A percentile compares a stretch with the other conserved stretches of the same genome.
phyloP scores from a whole-genome alignment of 768 basidiomycete species.

The Amanita pseudoporphyria region DNA sequence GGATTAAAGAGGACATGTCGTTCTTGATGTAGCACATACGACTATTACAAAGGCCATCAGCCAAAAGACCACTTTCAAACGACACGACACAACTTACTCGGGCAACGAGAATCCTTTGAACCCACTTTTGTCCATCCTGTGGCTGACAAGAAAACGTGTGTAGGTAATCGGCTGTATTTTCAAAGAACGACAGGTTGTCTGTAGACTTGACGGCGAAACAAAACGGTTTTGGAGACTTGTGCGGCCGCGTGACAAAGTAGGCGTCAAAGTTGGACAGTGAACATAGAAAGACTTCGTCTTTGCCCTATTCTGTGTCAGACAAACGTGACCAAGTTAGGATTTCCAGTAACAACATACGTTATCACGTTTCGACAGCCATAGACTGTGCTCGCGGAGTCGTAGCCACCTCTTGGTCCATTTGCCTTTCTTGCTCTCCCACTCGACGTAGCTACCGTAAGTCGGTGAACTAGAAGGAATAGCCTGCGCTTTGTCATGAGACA shows the following conservation, averaged over 20 bases:
- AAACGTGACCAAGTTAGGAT: neutral
- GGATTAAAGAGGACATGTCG: slow-evolving; percentile 55
- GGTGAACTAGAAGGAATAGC: slow-evolving; percentile 37
- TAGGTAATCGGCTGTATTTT: slow-evolving; percentile 79
- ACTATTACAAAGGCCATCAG: slow-evolving; percentile 32
- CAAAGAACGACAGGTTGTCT: slow-evolving; percentile 79
- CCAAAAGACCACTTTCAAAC: slow-evolving; percentile 6
- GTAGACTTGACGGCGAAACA: slow-evolving; percentile 85
- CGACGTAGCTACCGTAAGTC: slow-evolving; percentile 54
- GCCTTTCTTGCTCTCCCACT: slow-evolving; percentile 85
- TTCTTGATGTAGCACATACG: slow-evolving; percentile 77
- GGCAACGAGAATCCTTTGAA: slow-evolving; percentile 72
- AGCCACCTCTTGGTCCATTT: slow-evolving; percentile 96
- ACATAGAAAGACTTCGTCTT: slow-evolving; percentile 77
- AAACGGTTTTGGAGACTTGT: slow-evolving; percentile 79
- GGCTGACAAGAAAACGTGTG: slow-evolving; percentile 78
- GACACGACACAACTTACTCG: slow-evolving; percentile 43
- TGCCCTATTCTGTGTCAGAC: slow-evolving; percentile 40
- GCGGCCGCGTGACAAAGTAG: slow-evolving; percentile 65
- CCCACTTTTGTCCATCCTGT: slow-evolving; percentile 67
- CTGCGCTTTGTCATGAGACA: slow-evolving; percentile 11
- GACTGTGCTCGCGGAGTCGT: slow-evolving; percentile 72
- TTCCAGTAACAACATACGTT: slow-evolving; percentile 39
- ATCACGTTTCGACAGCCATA: slow-evolving; percentile 88
- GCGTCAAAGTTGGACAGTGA: slow-evolving; percentile 85